Base-by-base conservation (phyloP, 2,329 filamentous ascomycete genomes). In the Sphaerulina musiva region DNA sequence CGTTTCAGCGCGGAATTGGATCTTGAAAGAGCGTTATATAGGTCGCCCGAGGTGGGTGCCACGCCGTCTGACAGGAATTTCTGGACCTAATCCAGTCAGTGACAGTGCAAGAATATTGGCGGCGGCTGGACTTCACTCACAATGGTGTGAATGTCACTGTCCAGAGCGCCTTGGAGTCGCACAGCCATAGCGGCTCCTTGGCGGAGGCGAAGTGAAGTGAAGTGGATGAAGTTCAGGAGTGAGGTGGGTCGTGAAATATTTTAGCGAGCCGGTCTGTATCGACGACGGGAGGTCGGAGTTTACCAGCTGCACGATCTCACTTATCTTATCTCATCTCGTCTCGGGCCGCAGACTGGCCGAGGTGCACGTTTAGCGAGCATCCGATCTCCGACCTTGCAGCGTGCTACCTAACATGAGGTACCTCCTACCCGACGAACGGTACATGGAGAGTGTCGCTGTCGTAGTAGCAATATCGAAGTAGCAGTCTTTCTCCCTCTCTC, bases 1-100 rank as follows among this genome's bases (percentile, higher is more conserved):
- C 93, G 79, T 59, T 87, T 89, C 20, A 97, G 73, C 50, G 86
- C 90, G 0, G 90, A 95, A 69, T 96, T 96, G 11, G 90, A 95
- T 48, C 77, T 75, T 63, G 90, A 88, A 58, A 97, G 89, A 55
- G 81, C 82, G 39, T 90, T 85, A 68, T 93, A 95, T 1, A 95
- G 80, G 2, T 50, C 53, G 8, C 60, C 51, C 6, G 64, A 53
- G 39, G 66, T 60, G 1, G 64, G 48, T 6, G 59, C 10, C 3
- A 66, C 51, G 8, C 67, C 67, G 29, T 64, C 51, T 7, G 53
- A 48, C 2, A 67, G 26, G 36, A 69, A 67, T 45, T 60, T 65
- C 46, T 63, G 53, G 11, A 39, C n/a, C 40, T 45, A 20, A 39
- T 46, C 20, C 23, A 17, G 41, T 45, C 40, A 42, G 20, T 44